Conservation (phyloP, 768 basidiomycete genomes). For the Leucocoprinus sp. region DNA sequence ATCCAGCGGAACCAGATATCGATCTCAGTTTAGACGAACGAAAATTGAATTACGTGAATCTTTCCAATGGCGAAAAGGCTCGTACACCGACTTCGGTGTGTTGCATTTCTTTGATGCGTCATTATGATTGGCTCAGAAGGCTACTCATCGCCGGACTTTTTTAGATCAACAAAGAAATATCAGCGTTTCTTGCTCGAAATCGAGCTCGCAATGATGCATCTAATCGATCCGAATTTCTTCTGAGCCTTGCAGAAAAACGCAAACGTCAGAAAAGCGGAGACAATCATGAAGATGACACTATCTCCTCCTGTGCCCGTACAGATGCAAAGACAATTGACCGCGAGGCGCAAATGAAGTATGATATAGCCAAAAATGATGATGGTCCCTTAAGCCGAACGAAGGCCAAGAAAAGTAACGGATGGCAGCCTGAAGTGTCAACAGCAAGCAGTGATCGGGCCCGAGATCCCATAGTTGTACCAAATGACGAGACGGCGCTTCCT, state of each 20-base stretch:
- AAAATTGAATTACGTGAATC: constrained; percentile 55
- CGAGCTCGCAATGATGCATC: constrained; percentile 68
- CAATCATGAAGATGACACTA: constrained; percentile 8
- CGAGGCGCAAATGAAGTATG: constrained; percentile 78
- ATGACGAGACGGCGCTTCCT: constrained; percentile 8
- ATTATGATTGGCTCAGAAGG: no score
- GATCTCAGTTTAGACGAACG: constrained; percentile 46
- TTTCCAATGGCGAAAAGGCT: constrained; percentile 36
- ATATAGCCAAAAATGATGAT: constrained; percentile 79
- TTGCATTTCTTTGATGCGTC: constrained; percentile 15
- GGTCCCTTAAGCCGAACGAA: constrained; percentile 45
- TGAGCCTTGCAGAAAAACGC: constrained; percentile 48
- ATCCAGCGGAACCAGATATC: constrained; percentile 10
- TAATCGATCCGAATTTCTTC: constrained; percentile 68
- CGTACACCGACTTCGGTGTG: constrained; percentile 54
- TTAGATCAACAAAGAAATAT: constrained; percentile 65
- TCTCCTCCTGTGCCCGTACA: constrained; percentile 61
- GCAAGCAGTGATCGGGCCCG: neutral
- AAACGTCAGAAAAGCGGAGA: constrained; percentile 27
- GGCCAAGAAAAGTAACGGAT: constrained; percentile 41
- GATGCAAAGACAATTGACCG: constrained; percentile 66
- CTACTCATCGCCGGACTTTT: neutral
- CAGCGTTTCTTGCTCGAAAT: constrained; percentile 61
- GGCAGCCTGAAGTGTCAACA: neutral
- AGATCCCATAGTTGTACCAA: constrained; percentile 3